Conservation (phyloP, 208 protist species). For the Trypanosoma platydactyli region DNA sequence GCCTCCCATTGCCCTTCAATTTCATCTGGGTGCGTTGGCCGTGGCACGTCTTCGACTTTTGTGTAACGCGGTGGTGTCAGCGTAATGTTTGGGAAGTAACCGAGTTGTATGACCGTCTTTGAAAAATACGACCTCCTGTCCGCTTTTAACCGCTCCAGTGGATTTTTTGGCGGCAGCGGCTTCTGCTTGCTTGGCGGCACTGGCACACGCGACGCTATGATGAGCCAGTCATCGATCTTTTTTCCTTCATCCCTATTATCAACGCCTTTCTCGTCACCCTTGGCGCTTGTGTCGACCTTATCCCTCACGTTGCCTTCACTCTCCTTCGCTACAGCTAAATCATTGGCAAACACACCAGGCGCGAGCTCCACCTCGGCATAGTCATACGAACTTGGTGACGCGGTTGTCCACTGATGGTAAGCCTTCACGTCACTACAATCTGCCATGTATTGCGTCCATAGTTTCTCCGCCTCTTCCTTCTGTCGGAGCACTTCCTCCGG, state of each 20-base stretch:
- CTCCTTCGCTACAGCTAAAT: not conserved
- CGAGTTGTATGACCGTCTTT: conserved; percentile 72
- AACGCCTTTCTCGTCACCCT: not conserved
- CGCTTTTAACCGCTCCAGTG: conserved; percentile 76
- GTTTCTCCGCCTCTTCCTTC: conserved; percentile 81
- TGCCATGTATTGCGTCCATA: conserved; percentile 73
- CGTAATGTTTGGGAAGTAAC: conserved; percentile 87
- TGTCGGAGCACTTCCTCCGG: conserved; percentile 56
- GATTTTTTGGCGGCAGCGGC: conserved; percentile 47
- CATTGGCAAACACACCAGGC: conserved; percentile 63
- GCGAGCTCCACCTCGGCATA: conserved; percentile 74
- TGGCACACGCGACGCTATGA: conserved; percentile 60
- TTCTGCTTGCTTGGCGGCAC: conserved; percentile 61
- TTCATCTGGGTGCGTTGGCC: conserved; percentile 87
- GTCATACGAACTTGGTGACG: conserved; percentile 60
- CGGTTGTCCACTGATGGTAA: conserved; percentile 72
- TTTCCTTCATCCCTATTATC: not conserved
- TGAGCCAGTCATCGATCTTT: conserved; percentile 13
- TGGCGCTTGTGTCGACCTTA: not conserved
- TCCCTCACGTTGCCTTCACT: not conserved
- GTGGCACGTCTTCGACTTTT: conserved; percentile 48
- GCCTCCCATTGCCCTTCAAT: conserved; percentile 89
- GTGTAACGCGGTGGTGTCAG: conserved; percentile 38
- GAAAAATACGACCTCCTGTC: conserved; percentile 61
- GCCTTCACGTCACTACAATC: conserved; percentile 69